A percentile compares a stretch with the other conserved stretches of the same genome.
These are phyloP conservation scores for Boletus huronensis DNA, from an alignment of 768 basidiomycete genomes.

Conservation along the genomic window DNA sequence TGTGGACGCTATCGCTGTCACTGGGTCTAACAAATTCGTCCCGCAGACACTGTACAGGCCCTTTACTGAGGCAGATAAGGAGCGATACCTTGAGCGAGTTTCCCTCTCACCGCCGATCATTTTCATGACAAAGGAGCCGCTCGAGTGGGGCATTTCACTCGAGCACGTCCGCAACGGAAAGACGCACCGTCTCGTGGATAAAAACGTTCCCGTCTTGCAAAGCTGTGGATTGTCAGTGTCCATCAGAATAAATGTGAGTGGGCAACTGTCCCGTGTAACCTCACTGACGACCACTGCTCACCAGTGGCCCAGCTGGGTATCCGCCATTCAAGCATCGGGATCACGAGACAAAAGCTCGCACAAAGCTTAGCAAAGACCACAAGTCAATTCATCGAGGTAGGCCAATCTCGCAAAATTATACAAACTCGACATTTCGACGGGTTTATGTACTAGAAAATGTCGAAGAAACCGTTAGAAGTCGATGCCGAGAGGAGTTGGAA, in stretches of 20 bases:
- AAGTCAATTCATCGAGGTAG: constrained; percentile 58
- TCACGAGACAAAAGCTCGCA: constrained; percentile 65
- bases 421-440: background rate
- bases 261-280: background rate
- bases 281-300: background rate
- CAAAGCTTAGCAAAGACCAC: constrained; percentile 69
- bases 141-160: constrained; percentile 59
- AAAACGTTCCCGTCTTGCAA: constrained; percentile 59
- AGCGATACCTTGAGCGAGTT: constrained; percentile 68
- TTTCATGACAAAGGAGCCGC: constrained; percentile 51
- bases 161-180: constrained; percentile 56
- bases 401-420: constrained; percentile 11
- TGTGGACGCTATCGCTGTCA: constrained; percentile 18
- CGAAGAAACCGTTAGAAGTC: constrained; percentile 48
- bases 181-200: constrained; percentile 48
- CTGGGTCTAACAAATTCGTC: constrained; percentile 44
- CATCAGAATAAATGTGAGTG: constrained; percentile 60
- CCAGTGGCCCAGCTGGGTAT: constrained; percentile 82
- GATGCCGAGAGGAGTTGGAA: constrained; percentile 53
- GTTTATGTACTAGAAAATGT: constrained; percentile 49
- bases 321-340: constrained; percentile 64
- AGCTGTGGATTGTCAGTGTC: constrained; percentile 70
- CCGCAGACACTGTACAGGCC: constrained; percentile 70
- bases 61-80: constrained; percentile 65
- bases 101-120: constrained; percentile 57